Conservation (phyloP, 352 stramenopile species). For the Phytophthora constricta region DNA sequence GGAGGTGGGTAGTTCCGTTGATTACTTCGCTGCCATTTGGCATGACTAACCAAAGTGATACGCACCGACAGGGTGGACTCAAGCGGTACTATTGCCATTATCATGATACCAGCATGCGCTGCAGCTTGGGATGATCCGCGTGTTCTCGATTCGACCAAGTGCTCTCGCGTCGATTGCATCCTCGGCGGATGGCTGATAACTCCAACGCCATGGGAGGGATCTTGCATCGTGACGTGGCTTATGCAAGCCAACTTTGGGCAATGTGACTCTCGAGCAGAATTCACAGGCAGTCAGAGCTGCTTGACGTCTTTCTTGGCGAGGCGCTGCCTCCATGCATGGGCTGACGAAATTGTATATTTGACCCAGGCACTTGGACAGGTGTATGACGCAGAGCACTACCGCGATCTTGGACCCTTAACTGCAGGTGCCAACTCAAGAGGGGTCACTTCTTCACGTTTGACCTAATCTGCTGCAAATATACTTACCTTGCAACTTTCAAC, state of each 20-base stretch:
- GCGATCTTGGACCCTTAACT: conserved; percentile 52
- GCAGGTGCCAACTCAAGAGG: background rate
- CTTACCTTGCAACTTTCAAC: too few species aligned
- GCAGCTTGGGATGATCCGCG: conserved; percentile 32
- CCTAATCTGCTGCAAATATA: conserved; percentile 1
- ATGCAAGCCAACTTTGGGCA: conserved; percentile 80
- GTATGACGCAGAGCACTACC: conserved; percentile 67
- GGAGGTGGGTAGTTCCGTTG: conserved; percentile 50
- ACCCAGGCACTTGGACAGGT: conserved; percentile 42
- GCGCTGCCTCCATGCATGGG: conserved; percentile 52
- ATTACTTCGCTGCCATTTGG: too few species aligned
- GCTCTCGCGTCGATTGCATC: conserved; percentile 64
- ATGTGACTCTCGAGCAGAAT: conserved; percentile 59
- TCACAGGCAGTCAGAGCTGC: conserved; percentile 50
- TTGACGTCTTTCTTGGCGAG: conserved; percentile 42
- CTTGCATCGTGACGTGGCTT: conserved; percentile 79
- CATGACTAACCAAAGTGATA: too few species aligned
- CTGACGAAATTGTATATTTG: conserved; percentile 63
- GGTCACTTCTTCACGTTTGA: background rate
- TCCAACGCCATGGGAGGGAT: conserved; percentile 62
- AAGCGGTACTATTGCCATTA: conserved; percentile 64
- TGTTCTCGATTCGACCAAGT: background rate
- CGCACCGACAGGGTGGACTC: conserved; percentile 82
- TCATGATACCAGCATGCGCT: conserved; percentile 70
- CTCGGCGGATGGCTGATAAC: conserved; percentile 73